Evolutionary conservation across 2,329 filamentous ascomycete species (phyloP).

Genomic region (Fusarium lateritium): DNA sequence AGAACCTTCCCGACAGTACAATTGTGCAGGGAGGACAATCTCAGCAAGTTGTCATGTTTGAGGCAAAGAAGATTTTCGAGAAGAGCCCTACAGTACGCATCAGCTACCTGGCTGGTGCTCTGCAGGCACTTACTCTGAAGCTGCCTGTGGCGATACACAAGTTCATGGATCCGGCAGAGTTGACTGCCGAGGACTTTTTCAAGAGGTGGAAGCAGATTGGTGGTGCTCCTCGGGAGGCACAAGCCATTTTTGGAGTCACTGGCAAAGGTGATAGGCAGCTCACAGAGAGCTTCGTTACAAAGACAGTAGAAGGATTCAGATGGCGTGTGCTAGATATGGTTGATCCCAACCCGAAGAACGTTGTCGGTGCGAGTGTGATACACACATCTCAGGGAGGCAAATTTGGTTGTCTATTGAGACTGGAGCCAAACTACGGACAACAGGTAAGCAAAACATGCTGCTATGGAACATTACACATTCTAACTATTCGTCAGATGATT

Average conservation of each 20-base stretch:
- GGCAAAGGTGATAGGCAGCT: slow-evolving; percentile 71
- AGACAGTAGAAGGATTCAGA: slow-evolving; percentile 85
- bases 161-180: slow-evolving; percentile 93
- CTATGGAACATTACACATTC: background rate
- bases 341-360: slow-evolving; percentile 93
- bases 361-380: slow-evolving; percentile 90
- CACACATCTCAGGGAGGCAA: slow-evolving; percentile 89
- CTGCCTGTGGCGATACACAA: slow-evolving; percentile 92
- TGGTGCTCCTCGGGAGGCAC: slow-evolving; percentile 86
- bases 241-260: slow-evolving; percentile 83
- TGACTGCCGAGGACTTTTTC: slow-evolving; percentile 95
- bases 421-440: slow-evolving; percentile 94
- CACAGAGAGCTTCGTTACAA: slow-evolving; percentile 78
- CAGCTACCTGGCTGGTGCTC: slow-evolving; percentile 91
- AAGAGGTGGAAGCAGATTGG: slow-evolving; percentile 99
- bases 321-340: slow-evolving; percentile 90
- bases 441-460: slow-evolving; percentile 75
- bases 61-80: slow-evolving; percentile 84
- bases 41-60: slow-evolving; percentile 96
- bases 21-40: slow-evolving; percentile 83
- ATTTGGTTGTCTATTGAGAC: slow-evolving; percentile 90
- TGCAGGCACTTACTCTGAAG: slow-evolving; percentile 93
- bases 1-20: slow-evolving; percentile 87
- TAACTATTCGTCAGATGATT: slow-evolving; percentile 79
- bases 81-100: slow-evolving; percentile 92